Conservation (phyloP, 2,329 filamentous ascomycete genomes). For the Exophiala xenobiotica region DNA sequence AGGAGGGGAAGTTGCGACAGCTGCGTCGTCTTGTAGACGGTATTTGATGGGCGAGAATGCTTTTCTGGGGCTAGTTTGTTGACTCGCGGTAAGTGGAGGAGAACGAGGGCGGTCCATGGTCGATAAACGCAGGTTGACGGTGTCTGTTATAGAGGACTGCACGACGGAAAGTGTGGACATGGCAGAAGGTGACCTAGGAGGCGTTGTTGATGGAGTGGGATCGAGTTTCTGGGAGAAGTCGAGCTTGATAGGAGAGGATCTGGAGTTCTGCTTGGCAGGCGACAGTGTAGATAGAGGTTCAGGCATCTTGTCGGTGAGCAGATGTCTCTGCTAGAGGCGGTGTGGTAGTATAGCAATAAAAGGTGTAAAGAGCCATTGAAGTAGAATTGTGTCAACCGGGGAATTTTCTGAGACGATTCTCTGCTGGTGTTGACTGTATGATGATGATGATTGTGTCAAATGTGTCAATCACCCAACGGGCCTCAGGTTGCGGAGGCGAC, state of each 20-base stretch:
- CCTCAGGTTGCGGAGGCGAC: conserved; percentile 1
- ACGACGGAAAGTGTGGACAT: conserved; percentile 13
- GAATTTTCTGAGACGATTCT: neutral
- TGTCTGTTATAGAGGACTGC: conserved; percentile 29
- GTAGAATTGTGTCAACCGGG: conserved; percentile 5
- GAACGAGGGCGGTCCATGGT: conserved; percentile 27
- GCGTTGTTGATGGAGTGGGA: conserved; percentile 23
- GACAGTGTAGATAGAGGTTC: conserved; percentile 44
- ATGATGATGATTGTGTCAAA: conserved; percentile 9
- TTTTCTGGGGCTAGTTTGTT: conserved; percentile 28
- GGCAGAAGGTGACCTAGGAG: conserved; percentile 14
- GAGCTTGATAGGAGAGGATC: conserved; percentile 35
- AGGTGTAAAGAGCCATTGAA: conserved; percentile 15
- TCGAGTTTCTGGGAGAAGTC: conserved; percentile 21
- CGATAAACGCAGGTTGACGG: conserved; percentile 28
- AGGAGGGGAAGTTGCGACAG: conserved; percentile 25
- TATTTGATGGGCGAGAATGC: conserved; percentile 31
- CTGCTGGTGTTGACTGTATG: conserved; percentile 1
- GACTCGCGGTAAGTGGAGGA: conserved; percentile 11
- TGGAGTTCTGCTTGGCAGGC: conserved; percentile 43
- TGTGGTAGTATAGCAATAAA: conserved; percentile 4
- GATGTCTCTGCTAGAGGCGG: conserved; percentile 2
- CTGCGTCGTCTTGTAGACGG: conserved; percentile 26
- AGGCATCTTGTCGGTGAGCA: conserved; percentile 35
- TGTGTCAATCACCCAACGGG: conserved; percentile 8